Conservation (phyloP, 164 flowering plant genomes). For the Saururus chinensis region DNA sequence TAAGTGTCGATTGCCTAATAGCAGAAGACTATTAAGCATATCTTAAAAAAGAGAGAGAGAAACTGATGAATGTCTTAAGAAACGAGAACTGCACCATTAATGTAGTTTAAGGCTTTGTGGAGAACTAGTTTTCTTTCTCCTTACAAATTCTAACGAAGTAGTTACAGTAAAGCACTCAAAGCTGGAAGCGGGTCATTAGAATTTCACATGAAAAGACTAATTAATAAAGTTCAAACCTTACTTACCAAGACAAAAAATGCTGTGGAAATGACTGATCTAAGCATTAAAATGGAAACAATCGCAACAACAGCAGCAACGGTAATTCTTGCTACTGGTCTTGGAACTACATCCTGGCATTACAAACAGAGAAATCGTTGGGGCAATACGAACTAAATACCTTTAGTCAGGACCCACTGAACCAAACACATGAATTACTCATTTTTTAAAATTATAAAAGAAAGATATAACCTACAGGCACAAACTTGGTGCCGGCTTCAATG, state of each 20-base stretch:
- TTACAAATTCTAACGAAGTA: too few species aligned
- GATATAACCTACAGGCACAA: slow-evolving; percentile 67
- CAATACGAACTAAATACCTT: background rate
- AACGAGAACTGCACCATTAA: too few species aligned
- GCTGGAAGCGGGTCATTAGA: background rate
- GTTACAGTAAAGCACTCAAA: too few species aligned
- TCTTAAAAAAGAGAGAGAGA: too few species aligned
- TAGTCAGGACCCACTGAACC: background rate
- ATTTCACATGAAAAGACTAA: background rate
- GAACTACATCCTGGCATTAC: slow-evolving; percentile 48
- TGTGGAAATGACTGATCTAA: slow-evolving; percentile 76
- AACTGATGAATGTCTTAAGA: too few species aligned
- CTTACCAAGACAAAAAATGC: slow-evolving; percentile 83
- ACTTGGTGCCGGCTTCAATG: slow-evolving; percentile 74
- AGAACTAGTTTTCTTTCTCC: too few species aligned
- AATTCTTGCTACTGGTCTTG: slow-evolving; percentile 77
- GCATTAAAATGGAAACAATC: slow-evolving; percentile 44
- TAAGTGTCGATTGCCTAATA: too few species aligned
- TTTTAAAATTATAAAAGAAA: background rate
- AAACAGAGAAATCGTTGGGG: background rate
- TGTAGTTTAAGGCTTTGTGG: too few species aligned
- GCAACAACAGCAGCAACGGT: slow-evolving; percentile 38
- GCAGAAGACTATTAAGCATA: too few species aligned
- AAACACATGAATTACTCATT: background rate
- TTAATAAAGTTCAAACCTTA: background rate